Conservation (phyloP, 2,329 filamentous ascomycete species). For the Beauveria asiatica region DNA sequence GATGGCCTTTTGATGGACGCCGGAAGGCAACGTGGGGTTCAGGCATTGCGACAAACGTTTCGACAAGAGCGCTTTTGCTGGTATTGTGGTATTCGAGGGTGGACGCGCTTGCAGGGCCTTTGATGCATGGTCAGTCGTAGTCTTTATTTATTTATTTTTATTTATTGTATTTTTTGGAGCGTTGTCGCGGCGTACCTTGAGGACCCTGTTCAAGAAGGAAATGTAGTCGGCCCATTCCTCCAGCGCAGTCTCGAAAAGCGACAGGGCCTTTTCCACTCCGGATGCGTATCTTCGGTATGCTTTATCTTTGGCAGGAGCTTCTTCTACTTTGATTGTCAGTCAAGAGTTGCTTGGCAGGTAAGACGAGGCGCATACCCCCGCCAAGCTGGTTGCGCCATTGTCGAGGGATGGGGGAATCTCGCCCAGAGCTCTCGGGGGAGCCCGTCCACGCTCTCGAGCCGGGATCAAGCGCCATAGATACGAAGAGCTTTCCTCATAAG, state of each 20-base stretch:
- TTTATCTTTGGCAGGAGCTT: conserved; percentile 51
- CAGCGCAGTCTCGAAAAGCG: conserved; percentile 83
- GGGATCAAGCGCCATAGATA: conserved; percentile 56
- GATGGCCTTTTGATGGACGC: conserved; percentile 93
- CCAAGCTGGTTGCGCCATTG: conserved; percentile 71
- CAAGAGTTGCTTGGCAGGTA: neutral
- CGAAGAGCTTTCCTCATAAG: conserved; percentile 14
- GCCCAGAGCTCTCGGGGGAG: conserved; percentile 79
- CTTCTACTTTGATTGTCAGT: conserved; percentile 33
- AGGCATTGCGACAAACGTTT: conserved; percentile 92
- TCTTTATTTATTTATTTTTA: neutral
- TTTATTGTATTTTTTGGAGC: too few relatives aligned
- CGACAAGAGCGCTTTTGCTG: conserved; percentile 73
- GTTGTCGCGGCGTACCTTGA: conserved; percentile 56
- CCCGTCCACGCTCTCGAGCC: conserved; percentile 46
- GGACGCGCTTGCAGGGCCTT: conserved; percentile 85
- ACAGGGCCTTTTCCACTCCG: conserved; percentile 76
- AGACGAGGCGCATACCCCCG: conserved; percentile 51
- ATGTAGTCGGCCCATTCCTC: conserved; percentile 99
- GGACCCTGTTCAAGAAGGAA: conserved; percentile 81
- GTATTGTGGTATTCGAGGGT: conserved; percentile 60
- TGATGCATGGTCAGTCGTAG: neutral
- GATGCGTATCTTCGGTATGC: conserved; percentile 81
- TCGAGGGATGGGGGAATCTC: conserved; percentile 64
- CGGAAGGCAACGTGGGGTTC: conserved; percentile 85